A percentile compares a stretch with the other conserved stretches of the same genome.
phyloP scores from a whole-genome alignment of 2,329 filamentous ascomycete genomes.

The Cladosporium halotolerans region DNA sequence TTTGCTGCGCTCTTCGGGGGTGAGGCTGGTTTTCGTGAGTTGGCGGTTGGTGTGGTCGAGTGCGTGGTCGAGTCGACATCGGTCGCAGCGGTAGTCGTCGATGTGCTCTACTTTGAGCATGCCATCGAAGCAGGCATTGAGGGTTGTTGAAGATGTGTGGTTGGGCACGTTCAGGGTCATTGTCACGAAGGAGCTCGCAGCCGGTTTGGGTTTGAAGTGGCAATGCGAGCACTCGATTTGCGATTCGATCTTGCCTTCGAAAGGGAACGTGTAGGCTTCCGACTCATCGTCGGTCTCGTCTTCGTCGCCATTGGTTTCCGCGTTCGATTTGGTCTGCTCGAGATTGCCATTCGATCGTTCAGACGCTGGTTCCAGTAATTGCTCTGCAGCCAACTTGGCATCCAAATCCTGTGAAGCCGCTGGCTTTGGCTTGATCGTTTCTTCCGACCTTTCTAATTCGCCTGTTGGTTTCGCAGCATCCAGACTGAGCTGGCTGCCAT shows the following conservation, averaged over 20 bases:
- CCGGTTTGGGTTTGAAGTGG: constrained; percentile 79
- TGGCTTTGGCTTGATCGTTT: constrained; percentile 13
- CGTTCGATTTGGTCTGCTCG: constrained; percentile 9
- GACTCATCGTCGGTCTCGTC: constrained; percentile 31
- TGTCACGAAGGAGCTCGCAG: constrained; percentile 80
- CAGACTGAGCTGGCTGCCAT: constrained; percentile 1
- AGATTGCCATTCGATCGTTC: constrained; percentile 4
- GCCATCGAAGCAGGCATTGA: constrained; percentile 85
- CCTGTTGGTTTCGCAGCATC: background rate
- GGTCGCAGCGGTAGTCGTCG: constrained; percentile 93
- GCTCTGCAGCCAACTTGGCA: constrained; percentile 4
- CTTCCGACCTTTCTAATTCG: constrained; percentile 8
- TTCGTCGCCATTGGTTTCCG: constrained; percentile 20
- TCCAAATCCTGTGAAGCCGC: background rate
- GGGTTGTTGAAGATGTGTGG: constrained; percentile 60
- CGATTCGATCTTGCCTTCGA: constrained; percentile 89
- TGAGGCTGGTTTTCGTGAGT: constrained; percentile 46
- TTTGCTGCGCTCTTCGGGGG: constrained; percentile 37
- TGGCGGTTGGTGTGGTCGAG: constrained; percentile 58
- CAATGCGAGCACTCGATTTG: constrained; percentile 90
- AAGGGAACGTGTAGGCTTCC: constrained; percentile 70
- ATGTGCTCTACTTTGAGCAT: constrained; percentile 94
- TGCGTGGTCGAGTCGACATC: constrained; percentile 80
- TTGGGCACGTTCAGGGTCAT: constrained; percentile 88
- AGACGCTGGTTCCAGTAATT: constrained; percentile 1